phyloP scores from a whole-genome alignment of 2,329 filamentous ascomycete species.

The Diaporthe caulivora region DNA sequence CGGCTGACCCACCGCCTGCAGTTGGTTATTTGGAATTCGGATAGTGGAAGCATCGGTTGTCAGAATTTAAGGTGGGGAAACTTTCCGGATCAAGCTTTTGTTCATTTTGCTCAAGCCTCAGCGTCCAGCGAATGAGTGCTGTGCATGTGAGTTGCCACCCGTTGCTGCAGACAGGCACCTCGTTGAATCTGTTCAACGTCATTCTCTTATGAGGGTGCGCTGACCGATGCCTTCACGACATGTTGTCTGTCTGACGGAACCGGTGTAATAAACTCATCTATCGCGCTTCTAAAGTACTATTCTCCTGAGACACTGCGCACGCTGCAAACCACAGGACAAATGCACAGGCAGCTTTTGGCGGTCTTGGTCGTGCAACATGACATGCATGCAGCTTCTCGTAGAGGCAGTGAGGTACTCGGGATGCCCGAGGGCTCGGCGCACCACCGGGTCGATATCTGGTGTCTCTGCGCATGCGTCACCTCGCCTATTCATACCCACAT shows the following conservation, averaged over 20 bases:
- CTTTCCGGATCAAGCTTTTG: constrained; percentile 27
- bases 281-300: background rate
- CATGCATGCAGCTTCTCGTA: background rate
- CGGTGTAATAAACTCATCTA: background rate
- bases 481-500: constrained; percentile 24
- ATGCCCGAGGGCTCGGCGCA: background rate
- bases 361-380: constrained; percentile 17
- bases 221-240: constrained; percentile 12
- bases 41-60: background rate
- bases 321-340: background rate
- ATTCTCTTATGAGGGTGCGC: background rate
- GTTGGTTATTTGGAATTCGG: constrained; percentile 37
- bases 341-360: constrained; percentile 34
- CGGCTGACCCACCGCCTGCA: constrained; percentile 5
- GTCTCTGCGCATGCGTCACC: background rate
- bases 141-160: constrained; percentile 6
- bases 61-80: constrained; percentile 20
- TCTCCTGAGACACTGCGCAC: constrained; percentile 28
- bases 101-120: background rate
- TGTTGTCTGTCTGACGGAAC: constrained; percentile 7
- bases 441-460: background rate
- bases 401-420: background rate
- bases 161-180: background rate
- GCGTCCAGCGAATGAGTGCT: constrained; percentile 17
- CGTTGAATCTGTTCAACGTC: constrained; percentile 18